These are phyloP conservation scores for Gnomoniopsis sp. DNA, from an alignment of 2,329 filamentous ascomycete species.

Conservation along the genomic window DNA sequence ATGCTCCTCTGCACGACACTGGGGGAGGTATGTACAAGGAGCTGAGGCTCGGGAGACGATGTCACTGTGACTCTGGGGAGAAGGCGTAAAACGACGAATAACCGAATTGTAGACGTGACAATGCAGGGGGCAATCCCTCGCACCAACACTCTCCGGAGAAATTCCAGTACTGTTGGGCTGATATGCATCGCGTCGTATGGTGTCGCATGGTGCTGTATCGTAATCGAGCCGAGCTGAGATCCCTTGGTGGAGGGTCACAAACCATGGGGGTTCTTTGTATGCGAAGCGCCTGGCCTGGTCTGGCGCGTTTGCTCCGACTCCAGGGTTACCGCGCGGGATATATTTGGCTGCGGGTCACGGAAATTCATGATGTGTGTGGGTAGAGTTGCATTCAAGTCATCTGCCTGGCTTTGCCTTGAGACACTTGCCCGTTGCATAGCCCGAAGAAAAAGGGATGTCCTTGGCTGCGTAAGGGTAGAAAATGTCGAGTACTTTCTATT, in stretches of 20 bases:
- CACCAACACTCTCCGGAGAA: neutral
- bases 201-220: neutral
- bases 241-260: neutral
- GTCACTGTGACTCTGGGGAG: neutral
- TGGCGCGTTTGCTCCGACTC: neutral
- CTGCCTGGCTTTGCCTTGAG: neutral
- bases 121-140: neutral
- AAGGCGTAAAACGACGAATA: too few species aligned
- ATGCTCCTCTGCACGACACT: too few species aligned
- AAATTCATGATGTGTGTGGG: neutral
- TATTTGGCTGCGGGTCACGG: neutral
- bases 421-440: neutral
- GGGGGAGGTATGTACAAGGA: neutral
- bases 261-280: neutral
- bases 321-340: neutral
- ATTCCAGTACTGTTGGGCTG: neutral
- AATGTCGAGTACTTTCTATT: neutral
- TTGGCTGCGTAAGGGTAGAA: neutral
- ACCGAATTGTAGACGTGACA: neutral
- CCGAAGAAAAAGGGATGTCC: neutral
- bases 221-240: neutral
- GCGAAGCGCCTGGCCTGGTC: neutral
- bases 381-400: neutral
- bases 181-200: conserved; percentile 6
- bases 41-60: neutral